phyloP scores from a whole-genome alignment of 192 early-diverging fungal genomes.

The Linnemannia elongata region DNA sequence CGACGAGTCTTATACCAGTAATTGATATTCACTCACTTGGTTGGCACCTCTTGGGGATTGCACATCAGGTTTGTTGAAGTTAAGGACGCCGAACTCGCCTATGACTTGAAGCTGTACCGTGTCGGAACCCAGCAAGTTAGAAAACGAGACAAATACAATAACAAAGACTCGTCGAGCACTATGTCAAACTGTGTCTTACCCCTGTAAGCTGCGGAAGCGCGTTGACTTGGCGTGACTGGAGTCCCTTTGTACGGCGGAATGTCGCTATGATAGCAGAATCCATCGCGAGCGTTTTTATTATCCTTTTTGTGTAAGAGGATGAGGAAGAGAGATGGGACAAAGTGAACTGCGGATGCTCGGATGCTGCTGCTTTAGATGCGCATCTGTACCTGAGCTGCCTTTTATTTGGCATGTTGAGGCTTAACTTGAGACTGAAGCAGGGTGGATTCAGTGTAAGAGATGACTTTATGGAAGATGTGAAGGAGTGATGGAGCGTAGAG shows the following conservation, averaged over 20 bases:
- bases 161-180: conserved; percentile 12
- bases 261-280: no score
- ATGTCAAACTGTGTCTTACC: conserved; percentile 10
- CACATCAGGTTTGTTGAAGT: not conserved
- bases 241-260: not conserved
- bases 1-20: conserved; percentile 1
- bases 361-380: conserved; percentile 7
- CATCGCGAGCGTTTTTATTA: no score
- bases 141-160: not conserved
- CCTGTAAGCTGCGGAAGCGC: not conserved
- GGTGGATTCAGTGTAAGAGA: not conserved
- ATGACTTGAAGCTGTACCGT: conserved; percentile 1
- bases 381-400: conserved; percentile 18
- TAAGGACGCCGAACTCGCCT: no score
- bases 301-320: no score
- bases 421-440: not conserved
- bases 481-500: no score
- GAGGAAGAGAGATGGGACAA: conserved; percentile 4
- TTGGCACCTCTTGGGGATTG: no score
- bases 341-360: conserved; percentile 2
- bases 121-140: not conserved
- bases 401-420: conserved; percentile 16
- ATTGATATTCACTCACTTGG: no score
- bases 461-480: not conserved
- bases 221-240: conserved; percentile 12